phyloP scores from a whole-genome alignment of 768 basidiomycete species.

The Lyophyllum atratum region DNA sequence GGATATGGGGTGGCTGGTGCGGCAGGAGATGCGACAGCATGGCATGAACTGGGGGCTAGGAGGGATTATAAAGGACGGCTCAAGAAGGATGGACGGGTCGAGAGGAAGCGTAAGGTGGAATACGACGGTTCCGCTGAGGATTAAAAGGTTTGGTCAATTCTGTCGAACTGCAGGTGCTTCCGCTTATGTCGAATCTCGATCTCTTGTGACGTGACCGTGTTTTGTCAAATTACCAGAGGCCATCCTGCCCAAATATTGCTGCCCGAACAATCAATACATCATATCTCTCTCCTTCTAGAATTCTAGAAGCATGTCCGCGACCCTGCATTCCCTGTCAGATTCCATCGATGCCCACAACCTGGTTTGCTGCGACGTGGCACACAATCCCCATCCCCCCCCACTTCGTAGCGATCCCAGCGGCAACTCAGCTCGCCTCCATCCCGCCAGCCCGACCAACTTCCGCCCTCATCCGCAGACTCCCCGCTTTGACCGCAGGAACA shows the following conservation, averaged over 20 bases:
- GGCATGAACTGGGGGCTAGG: neutral
- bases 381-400: neutral
- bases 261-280: slow-evolving; percentile 31
- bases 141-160: slow-evolving; percentile 19
- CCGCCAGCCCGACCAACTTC: slow-evolving; percentile 11
- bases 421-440: slow-evolving; percentile 17
- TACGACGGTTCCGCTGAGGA: slow-evolving; percentile 24
- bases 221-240: slow-evolving; percentile 20
- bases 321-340: slow-evolving; percentile 22
- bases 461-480: slow-evolving; percentile 18
- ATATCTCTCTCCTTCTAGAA: slow-evolving; percentile 27
- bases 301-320: slow-evolving; percentile 29
- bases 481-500: neutral
- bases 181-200: slow-evolving; percentile 33
- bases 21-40: slow-evolving; percentile 27
- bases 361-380: slow-evolving; percentile 1
- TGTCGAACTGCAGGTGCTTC: slow-evolving; percentile 13
- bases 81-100: too few relatives aligned
- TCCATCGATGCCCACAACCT: slow-evolving; percentile 1
- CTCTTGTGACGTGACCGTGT: slow-evolving; percentile 34
- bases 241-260: slow-evolving; percentile 1
- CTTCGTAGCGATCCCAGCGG: slow-evolving; percentile 17
- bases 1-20: slow-evolving; percentile 21
- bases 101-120: neutral
- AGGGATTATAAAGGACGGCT: slow-evolving; percentile 19